Evolutionary conservation across 768 basidiomycete species (phyloP), one percentile per base, ranked within the genome.

Genomic region (Pleurotus tuber-regium): DNA sequence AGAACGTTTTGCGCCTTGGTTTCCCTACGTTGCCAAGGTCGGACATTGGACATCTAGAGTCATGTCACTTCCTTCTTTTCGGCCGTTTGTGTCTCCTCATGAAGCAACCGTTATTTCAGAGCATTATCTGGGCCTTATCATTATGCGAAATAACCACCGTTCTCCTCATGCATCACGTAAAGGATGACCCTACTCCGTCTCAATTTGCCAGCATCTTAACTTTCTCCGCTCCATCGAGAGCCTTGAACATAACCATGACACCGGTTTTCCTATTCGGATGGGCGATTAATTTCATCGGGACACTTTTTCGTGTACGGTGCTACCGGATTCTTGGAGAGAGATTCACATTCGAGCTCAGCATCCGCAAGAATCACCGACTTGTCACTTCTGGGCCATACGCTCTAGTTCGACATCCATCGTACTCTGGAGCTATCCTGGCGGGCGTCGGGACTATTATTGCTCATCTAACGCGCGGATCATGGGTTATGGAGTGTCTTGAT

Each of bases 311-410:
- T 14, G 35, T 69, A 6, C 57, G 57, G 51, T 75, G 69, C 53
- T 75, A 67, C 58, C 67, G 59, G n/a, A 55, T 61, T 16, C 61
- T 76, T 21, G 68, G 69, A n/a, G 30, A 56, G 4, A 55, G 68
- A 23, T 73, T 71, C 58, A 76, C 72, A 12, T 77, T 75, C 46
- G 65, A 73, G 36, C 57, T 74, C 31, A 62, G 63, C n/a, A 65
- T 75, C 24, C 65, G 61, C 9, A 60, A 62, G 7, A 41, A 63
- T 18, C 74, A 76, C 54, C 57, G 50, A 44, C 63, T 76, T 21
- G 57, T 76, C 41, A 73, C 68, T 3, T 53, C 56, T 7, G 73
- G 73, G 0, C 74, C 73, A 5, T 76, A 76, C 54, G 52, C 63
- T 23, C 41, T 62, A 33, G 71, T 75, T n/a, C 70, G 72, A 16